Evolutionary conservation across 1,284 basidiomycete species (phyloP), one percentile per base, ranked within the genome.

Genomic region (Malassezia slooffiae): DNA sequence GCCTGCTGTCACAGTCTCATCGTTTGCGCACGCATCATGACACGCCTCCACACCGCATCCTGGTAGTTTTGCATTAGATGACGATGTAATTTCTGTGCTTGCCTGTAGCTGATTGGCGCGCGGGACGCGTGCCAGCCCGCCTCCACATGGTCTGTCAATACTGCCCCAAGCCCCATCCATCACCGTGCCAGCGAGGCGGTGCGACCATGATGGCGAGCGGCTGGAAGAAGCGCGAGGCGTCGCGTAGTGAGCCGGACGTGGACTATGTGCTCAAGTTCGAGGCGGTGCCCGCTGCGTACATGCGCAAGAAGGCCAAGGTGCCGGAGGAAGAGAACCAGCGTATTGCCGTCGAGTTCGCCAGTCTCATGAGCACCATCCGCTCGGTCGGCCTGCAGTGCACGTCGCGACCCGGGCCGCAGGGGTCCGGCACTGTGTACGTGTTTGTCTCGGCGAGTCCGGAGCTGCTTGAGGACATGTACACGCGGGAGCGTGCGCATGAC

Each of bases 301-400:
- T 24, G 13, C 13, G 52, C 13, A 30, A 50, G 15, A 34, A 37
- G 1, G 41, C 54, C 13, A 55, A 62, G 40, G 54, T 60, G 0
- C 44, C 50, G 5, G 24, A 50, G 3, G 17, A 48, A 7, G 50
- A 58, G 29, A 37, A 54, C 2, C 29, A 38, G 23, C 47, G 43
- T 15, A 50, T 56, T 32, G 47, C 47, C 0, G 21, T 22, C 9
- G 64, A 69, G 49, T 62, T 56, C 34, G 33, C 50, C 10, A 20
- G 19, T 2, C 41, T 69, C 9, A 29, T 67, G 13, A 26, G 26
- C 1, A 37, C 45, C 3, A 44, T 69, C 35, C 42, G 50, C 4
- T 22, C 32, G 5, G 56, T 57, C 0, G 60, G 59, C 5, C 45
- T 69, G 12, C 39, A 47, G n/a, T 47, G 58, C n/a, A 62, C 63